Conservation (phyloP, 768 basidiomycete genomes). For the Termitomyces sp. region DNA sequence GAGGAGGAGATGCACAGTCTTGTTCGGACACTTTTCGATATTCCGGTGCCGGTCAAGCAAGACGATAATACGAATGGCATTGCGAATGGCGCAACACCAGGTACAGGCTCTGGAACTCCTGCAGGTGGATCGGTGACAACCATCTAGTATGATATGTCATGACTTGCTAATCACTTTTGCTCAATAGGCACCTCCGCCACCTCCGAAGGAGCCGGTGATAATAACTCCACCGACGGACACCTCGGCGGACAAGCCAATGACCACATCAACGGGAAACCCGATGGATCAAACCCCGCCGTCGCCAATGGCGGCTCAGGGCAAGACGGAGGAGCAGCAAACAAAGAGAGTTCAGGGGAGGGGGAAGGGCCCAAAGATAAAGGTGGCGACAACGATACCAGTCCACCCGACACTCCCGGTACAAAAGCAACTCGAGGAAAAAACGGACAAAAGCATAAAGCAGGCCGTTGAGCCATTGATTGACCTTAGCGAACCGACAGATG, state of each 20-base stretch:
- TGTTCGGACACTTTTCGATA: slow-evolving; percentile 10
- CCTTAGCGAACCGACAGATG: not conserved
- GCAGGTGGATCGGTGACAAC: slow-evolving; percentile 18
- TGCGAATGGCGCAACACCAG: not conserved
- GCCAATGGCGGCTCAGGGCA: not conserved
- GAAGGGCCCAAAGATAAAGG: not conserved
- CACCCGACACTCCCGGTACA: not conserved
- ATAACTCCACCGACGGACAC: not conserved
- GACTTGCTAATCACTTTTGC: slow-evolving; percentile 1
- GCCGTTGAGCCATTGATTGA: slow-evolving; percentile 1
- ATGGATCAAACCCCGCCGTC: not conserved
- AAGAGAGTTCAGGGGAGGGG: not conserved
- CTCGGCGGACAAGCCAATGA: not conserved
- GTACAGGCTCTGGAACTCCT: slow-evolving; percentile 3
- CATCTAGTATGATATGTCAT: not conserved
- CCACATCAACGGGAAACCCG: not conserved
- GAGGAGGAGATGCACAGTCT: slow-evolving; percentile 13
- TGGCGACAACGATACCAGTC: not conserved
- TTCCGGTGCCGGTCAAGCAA: not conserved
- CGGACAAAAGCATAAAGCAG: not conserved
- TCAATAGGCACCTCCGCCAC: not conserved
- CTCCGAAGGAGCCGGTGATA: not conserved
- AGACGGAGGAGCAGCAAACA: not conserved
- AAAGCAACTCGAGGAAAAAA: not conserved
- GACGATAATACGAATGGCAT: not conserved